Evolutionary conservation across 2,329 filamentous ascomycete species (phyloP).

Genomic region (Talaromyces funiculosus): DNA sequence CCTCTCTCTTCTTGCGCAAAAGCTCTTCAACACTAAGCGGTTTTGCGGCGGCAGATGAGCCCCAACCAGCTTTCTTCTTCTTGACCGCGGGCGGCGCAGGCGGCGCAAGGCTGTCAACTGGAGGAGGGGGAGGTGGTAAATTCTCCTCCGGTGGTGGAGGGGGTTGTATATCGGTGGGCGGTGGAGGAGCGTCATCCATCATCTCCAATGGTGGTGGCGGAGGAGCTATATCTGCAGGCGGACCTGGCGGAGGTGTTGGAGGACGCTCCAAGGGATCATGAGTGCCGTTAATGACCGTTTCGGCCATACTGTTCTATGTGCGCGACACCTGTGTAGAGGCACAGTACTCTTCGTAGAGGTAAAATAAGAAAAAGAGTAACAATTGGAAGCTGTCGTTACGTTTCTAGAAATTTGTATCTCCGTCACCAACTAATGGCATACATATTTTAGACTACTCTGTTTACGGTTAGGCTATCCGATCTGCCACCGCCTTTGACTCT

Average conservation of each 20-base stretch:
- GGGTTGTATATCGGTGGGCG: constrained; percentile 35
- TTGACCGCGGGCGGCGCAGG: constrained; percentile 19
- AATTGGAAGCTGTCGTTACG: background rate
- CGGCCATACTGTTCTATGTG: constrained; percentile 27
- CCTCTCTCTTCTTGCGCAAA: constrained; percentile 75
- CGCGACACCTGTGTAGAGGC: background rate
- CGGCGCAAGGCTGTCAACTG: constrained; percentile 32
- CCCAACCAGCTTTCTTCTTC: constrained; percentile 53
- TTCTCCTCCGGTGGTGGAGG: constrained; percentile 39
- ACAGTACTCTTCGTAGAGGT: background rate
- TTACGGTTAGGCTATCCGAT: background rate
- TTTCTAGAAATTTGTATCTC: background rate
- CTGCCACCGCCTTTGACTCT: background rate
- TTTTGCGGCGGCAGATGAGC: constrained; percentile 32
- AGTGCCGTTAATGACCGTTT: constrained; percentile 25
- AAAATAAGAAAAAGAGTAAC: background rate
- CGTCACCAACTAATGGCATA: background rate
- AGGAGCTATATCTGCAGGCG: constrained; percentile 41
- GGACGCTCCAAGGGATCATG: constrained; percentile 36
- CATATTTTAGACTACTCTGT: background rate
- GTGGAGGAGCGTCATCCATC: constrained; percentile 40
- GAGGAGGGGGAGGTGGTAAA: constrained; percentile 36
- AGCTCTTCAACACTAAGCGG: constrained; percentile 83
- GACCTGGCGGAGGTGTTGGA: constrained; percentile 36
- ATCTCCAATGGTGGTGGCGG: constrained; percentile 38